Evolutionary conservation across 306 rosid species (phyloP).

Genomic region (Urtica urens): DNA sequence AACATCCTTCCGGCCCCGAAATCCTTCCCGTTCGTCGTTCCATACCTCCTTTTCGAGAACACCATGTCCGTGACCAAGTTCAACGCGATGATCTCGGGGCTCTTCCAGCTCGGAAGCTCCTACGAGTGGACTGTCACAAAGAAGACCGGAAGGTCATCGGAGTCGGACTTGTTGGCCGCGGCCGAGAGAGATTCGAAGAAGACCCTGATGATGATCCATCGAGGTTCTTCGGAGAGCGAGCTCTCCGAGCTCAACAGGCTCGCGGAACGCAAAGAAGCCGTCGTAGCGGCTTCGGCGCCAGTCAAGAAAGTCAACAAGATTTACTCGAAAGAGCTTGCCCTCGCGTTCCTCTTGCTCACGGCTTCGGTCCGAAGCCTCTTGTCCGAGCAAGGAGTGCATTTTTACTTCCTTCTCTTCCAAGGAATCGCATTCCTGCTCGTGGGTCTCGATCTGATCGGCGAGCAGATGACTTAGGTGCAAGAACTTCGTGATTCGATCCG

Average conservation of each 20-base stretch:
- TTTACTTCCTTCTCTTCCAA: slow-evolving; percentile 91
- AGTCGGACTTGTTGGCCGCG: slow-evolving; percentile 64
- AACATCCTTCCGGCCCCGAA: slow-evolving; percentile 89
- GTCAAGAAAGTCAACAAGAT: slow-evolving; percentile 61
- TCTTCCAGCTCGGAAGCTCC: slow-evolving; percentile 89
- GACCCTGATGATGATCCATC: slow-evolving; percentile 38
- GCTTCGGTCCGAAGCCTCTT: slow-evolving; percentile 79
- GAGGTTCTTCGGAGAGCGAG: slow-evolving; percentile 69
- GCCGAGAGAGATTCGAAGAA: slow-evolving; percentile 58
- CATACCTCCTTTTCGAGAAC: slow-evolving; percentile 86
- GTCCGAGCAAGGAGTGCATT: slow-evolving; percentile 91
- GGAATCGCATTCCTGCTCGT: slow-evolving; percentile 90
- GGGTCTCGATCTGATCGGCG: slow-evolving; percentile 93
- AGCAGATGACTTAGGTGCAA: slow-evolving; percentile 70
- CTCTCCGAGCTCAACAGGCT: slow-evolving; percentile 40
- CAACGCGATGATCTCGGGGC: slow-evolving; percentile 92
- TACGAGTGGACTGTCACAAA: slow-evolving; percentile 92
- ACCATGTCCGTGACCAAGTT: slow-evolving; percentile 97
- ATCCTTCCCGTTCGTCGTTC: slow-evolving; percentile 85
- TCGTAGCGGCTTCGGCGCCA: slow-evolving; percentile 27
- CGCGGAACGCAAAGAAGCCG: slow-evolving; percentile 42
- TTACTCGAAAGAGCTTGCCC: slow-evolving; percentile 68
- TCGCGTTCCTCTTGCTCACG: slow-evolving; percentile 80
- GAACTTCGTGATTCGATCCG: slow-evolving; percentile 10
- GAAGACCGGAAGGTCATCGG: slow-evolving; percentile 89